Conservation (phyloP, 495 filamentous ascomycete genomes). For the Neurospora pannonica region DNA sequence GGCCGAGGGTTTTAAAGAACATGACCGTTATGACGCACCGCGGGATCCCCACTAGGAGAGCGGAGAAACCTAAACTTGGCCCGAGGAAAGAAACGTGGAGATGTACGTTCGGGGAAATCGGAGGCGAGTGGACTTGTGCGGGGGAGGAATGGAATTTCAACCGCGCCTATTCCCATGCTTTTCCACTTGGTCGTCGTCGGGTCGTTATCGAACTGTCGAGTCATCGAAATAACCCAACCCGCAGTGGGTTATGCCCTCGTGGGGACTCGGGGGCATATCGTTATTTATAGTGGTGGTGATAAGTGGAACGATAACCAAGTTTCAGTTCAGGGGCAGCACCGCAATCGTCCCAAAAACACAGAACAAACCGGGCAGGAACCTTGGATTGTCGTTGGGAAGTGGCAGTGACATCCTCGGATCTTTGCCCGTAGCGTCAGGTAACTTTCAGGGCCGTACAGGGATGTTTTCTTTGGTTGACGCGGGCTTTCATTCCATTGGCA, state of each 20-base stretch:
- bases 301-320: neutral
- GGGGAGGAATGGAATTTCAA: neutral
- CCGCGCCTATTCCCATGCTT: neutral
- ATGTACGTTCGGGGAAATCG: neutral
- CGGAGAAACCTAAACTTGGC: neutral
- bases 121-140: neutral
- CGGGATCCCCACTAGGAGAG: neutral
- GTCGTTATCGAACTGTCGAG: neutral
- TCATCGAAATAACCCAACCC: neutral
- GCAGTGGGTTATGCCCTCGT: neutral
- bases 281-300: neutral
- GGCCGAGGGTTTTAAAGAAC: neutral
- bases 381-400: neutral
- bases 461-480: neutral
- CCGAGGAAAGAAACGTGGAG: neutral
- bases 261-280: neutral
- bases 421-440: neutral
- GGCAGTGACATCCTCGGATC: neutral
- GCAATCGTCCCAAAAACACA: neutral
- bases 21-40: neutral
- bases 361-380: neutral
- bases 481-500: neutral
- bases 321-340: neutral
- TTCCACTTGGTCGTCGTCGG: neutral
- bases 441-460: neutral